A percentile compares a stretch with the other conserved stretches of the same genome.
Evolutionary conservation across 2,329 filamentous ascomycete genomes (phyloP).

Genomic region (Colletotrichum coccodes): DNA sequence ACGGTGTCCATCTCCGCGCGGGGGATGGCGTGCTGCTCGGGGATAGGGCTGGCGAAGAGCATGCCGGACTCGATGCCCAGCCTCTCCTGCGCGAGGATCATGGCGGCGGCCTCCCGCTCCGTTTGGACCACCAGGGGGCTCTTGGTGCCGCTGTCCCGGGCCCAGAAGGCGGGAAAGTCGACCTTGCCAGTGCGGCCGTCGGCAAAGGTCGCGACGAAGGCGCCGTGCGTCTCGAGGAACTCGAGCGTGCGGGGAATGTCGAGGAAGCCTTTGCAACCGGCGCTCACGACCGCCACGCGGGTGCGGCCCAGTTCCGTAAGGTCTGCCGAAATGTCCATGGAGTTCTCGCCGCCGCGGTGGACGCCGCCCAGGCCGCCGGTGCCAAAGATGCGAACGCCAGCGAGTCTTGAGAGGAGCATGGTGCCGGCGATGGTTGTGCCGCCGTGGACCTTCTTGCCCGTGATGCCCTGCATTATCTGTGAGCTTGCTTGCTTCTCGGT

Average conservation of each 20-base stretch:
- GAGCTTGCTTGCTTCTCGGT: slow-evolving; percentile 14
- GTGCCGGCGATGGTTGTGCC: slow-evolving; percentile 95
- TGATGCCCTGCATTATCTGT: slow-evolving; percentile 59
- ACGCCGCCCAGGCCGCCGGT: slow-evolving; percentile 96
- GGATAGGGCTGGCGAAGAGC: slow-evolving; percentile 90
- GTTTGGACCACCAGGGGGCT: slow-evolving; percentile 81
- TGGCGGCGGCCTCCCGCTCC: slow-evolving; percentile 87
- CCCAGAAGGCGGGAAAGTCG: slow-evolving; percentile 94
- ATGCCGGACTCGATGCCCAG: slow-evolving; percentile 82
- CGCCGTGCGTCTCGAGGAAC: slow-evolving; percentile 76
- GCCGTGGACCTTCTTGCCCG: slow-evolving; percentile 78
- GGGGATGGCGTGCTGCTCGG: slow-evolving; percentile 74
- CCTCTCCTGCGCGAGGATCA: slow-evolving; percentile 81
- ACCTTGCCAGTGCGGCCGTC: slow-evolving; percentile 78
- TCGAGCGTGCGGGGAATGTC: slow-evolving; percentile 93
- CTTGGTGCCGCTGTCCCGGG: slow-evolving; percentile 82
- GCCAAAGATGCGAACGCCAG: slow-evolving; percentile 91
- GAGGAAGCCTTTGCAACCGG: slow-evolving; percentile 95
- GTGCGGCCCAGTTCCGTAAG: slow-evolving; percentile 93
- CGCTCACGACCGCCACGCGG: slow-evolving; percentile 86
- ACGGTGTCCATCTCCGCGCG: slow-evolving; percentile 75
- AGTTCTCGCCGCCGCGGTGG: slow-evolving; percentile 85
- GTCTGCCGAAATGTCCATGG: slow-evolving; percentile 95
- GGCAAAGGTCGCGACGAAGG: slow-evolving; percentile 88
- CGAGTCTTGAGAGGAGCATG: slow-evolving; percentile 87